A percentile compares a stretch with the other conserved stretches of the same genome.
phyloP scores from a whole-genome alignment of 805 yeast genomes.

The Teunomyces gatunensis region DNA sequence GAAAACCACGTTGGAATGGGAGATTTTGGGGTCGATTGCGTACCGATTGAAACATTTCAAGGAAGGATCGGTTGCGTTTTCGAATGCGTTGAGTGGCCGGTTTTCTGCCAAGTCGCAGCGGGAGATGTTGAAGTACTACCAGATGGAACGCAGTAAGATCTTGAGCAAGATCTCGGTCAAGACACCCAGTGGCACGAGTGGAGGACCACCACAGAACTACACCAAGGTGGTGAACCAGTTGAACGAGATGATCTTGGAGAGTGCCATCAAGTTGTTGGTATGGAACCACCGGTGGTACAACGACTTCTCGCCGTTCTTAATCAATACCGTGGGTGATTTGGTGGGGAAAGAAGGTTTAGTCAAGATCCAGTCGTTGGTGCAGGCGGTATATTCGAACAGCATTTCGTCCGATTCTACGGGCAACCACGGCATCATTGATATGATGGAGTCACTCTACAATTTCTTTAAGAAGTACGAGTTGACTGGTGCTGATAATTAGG shows the following conservation, averaged over 20 bases:
- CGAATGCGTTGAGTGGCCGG: slow-evolving; percentile 64
- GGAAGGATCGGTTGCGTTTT: slow-evolving; percentile 85
- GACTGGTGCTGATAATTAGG: slow-evolving; percentile 41
- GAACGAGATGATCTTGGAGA: slow-evolving; percentile 61
- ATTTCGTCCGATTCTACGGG: slow-evolving; percentile 16
- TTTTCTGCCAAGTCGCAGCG: slow-evolving; percentile 80
- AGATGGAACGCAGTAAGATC: slow-evolving; percentile 44
- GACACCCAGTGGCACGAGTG: slow-evolving; percentile 5
- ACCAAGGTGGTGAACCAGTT: slow-evolving; percentile 40
- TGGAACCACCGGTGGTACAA: slow-evolving; percentile 98
- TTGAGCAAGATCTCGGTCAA: slow-evolving; percentile 26
- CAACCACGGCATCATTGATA: slow-evolving; percentile 54
- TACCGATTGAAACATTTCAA: slow-evolving; percentile 78
- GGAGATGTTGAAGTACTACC: slow-evolving; percentile 66
- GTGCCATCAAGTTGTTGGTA: slow-evolving; percentile 76
- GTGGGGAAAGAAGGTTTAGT: slow-evolving; percentile 76
- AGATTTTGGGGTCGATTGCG: slow-evolving; percentile 82
- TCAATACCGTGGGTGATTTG: slow-evolving; percentile 55
- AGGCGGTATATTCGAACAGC: slow-evolving; percentile 56
- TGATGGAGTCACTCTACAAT: slow-evolving; percentile 51
- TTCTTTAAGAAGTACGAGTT: slow-evolving; percentile 46
- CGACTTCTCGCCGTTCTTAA: slow-evolving; percentile 74
- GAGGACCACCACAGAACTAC: slow-evolving; percentile 25
- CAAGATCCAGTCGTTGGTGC: slow-evolving; percentile 69
- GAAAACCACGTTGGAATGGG: slow-evolving; percentile 88